phyloP scores from a whole-genome alignment of 1,284 basidiomycete species.

The Ceratorhiza oryzae-sativae region DNA sequence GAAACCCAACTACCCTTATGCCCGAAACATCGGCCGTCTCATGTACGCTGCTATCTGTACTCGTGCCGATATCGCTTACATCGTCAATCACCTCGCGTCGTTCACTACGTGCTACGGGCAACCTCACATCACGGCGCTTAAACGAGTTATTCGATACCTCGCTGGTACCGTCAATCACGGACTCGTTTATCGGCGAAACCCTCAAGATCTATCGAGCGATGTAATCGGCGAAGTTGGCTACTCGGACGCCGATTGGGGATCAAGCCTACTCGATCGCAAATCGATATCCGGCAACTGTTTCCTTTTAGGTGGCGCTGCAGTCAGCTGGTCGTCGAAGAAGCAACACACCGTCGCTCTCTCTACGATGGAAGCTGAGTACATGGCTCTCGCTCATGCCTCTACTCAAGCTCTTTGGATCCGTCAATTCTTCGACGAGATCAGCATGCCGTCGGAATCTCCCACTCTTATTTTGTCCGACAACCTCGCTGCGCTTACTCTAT shows the following conservation, averaged over 20 bases:
- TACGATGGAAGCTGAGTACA: conserved; percentile 54
- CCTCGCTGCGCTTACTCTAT: conserved; percentile 50
- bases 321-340: conserved; percentile 53
- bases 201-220: neutral
- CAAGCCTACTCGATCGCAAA: conserved; percentile 5
- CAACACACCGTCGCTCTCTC: conserved; percentile 51
- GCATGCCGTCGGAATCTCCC: conserved; percentile 42
- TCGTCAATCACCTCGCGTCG: conserved; percentile 52
- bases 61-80: conserved; percentile 49
- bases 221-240: neutral
- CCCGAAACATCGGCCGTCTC: neutral
- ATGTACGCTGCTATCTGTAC: neutral
- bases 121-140: conserved; percentile 50
- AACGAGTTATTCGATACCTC: conserved; percentile 51
- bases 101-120: conserved; percentile 51
- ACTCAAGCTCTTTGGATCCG: conserved; percentile 52
- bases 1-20: conserved; percentile 1
- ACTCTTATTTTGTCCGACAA: conserved; percentile 53
- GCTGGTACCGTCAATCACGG: conserved; percentile 45
- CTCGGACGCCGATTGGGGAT: conserved; percentile 33
- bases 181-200: neutral
- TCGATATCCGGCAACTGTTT: conserved; percentile 48
- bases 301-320: conserved; percentile 44
- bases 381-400: conserved; percentile 49
- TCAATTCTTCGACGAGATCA: conserved; percentile 47